Base-by-base conservation (phyloP, 768 basidiomycete species). In the Russula ochroleuca region DNA sequence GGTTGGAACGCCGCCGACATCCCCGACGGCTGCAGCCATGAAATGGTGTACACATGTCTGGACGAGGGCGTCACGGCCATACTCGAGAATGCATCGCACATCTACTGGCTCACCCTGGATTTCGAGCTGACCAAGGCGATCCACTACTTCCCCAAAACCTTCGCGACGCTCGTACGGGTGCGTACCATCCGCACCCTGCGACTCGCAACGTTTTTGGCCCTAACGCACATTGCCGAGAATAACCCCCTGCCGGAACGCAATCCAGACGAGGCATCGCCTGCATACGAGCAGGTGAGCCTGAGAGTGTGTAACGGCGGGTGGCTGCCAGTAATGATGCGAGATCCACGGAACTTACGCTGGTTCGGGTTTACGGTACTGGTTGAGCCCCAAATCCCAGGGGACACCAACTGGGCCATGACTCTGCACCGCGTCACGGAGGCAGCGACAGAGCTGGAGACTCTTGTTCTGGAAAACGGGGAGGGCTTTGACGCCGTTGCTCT, bases 301-400 rank as follows among this genome's bases (percentile, higher is more conserved):
- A 47, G 37, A 6, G 52, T 64, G 38, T 48, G 38, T 48, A 50
- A 45, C 19, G 45, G 58, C 4, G 38, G 21, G 14, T 49, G 63
- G 63, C 13, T 64, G 31, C 58, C 63, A 3, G 10, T 49, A 13
- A 10, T 59, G 38, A 48, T 59, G 38, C 63, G 19, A 13, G 38
- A 64, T 41, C 63, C 58, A 0, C 57, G 63, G 15, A 59, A 43
- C n/a, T 55, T 64, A 31, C 63, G 63, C 47, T 64, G 63, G 63
- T 59, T 64, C 31, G 52, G 28, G 13, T 10, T 64, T 13, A 35
- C 37, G 5, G n/a, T 64, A 6, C 13, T 28, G 45, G 52, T 49
- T 8, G 31, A 48, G n/a, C 28, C 5, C 43, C 14, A 45, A 47
- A 21, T 15, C 25, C 45, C 28, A 1, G 58, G 47, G 2, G 52